These are phyloP conservation scores for Inonotus hispidus DNA, from an alignment of 1,284 basidiomycete genomes.

Conservation along the genomic window DNA sequence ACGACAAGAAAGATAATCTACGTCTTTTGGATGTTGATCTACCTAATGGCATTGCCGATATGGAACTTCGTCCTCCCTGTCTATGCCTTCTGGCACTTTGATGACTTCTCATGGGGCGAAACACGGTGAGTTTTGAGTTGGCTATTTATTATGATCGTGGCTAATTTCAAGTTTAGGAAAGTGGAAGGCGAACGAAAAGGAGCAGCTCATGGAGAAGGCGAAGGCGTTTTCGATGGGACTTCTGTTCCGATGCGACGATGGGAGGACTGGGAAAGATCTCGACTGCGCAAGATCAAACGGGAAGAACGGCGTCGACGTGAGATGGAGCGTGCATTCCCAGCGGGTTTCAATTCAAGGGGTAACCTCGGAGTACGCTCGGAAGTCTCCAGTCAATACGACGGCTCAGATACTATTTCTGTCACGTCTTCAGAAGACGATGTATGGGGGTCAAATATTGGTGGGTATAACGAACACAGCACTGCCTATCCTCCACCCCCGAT, in stretches of 20 bases:
- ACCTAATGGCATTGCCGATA: constrained; percentile 85
- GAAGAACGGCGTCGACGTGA: constrained; percentile 83
- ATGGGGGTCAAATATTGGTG: constrained; percentile 84
- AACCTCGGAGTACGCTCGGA: constrained; percentile 54
- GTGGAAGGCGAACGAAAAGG: constrained; percentile 86
- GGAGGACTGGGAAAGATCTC: constrained; percentile 99
- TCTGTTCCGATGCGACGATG: constrained; percentile 88
- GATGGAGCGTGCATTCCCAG: constrained; percentile 57
- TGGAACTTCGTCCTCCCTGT: constrained; percentile 95
- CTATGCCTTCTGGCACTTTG: constrained; percentile 99
- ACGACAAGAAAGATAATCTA: constrained; percentile 95
- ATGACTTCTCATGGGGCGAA: constrained; percentile 99
- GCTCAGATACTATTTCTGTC: constrained; percentile 72
- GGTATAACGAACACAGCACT: constrained; percentile 80
- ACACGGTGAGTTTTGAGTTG: constrained; percentile 60
- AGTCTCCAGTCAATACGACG: constrained; percentile 58
- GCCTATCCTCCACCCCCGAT: constrained; percentile 80
- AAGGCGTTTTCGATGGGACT: constrained; percentile 48
- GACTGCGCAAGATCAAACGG: constrained; percentile 85
- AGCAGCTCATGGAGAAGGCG: constrained; percentile 70
- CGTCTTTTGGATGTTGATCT: constrained; percentile 97
- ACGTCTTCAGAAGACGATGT: constrained; percentile 89
- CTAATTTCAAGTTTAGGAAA: constrained; percentile 51
- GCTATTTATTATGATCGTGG: constrained; percentile 20
- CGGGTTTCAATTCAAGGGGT: constrained; percentile 59